These are phyloP conservation scores for Candida glaebosa DNA, from an alignment of 805 yeast species.

Conservation along the genomic window DNA sequence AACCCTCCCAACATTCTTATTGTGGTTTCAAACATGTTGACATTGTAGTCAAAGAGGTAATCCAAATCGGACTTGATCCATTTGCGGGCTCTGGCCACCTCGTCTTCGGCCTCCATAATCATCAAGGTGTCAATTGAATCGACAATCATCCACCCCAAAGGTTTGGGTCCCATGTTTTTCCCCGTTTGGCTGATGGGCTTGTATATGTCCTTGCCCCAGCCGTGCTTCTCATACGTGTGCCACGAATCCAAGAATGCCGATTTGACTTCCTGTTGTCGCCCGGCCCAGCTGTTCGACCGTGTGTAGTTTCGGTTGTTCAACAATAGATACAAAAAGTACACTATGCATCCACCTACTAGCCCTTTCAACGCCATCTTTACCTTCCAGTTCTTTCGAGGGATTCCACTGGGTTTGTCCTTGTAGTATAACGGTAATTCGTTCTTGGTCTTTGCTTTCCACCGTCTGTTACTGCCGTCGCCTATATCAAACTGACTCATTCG, in stretches of 20 bases:
- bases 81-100: conserved; percentile 56
- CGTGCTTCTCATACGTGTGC: conserved; percentile 69
- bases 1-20: conserved; percentile 92
- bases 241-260: conserved; percentile 72
- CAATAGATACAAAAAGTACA: conserved; percentile 38
- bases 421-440: conserved; percentile 28
- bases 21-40: conserved; percentile 90
- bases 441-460: conserved; percentile 6
- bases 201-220: conserved; percentile 83
- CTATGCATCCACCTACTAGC: conserved; percentile 33
- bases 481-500: neutral
- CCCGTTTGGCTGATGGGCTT: conserved; percentile 62
- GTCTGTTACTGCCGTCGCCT: neutral
- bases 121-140: conserved; percentile 81
- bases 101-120: conserved; percentile 68
- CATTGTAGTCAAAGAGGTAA: conserved; percentile 70
- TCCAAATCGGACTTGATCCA: conserved; percentile 74
- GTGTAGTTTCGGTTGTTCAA: neutral
- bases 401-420: conserved; percentile 29
- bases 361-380: conserved; percentile 41
- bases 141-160: conserved; percentile 91
- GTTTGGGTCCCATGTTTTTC: conserved; percentile 72
- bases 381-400: conserved; percentile 10
- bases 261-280: conserved; percentile 55
- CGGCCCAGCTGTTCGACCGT: conserved; percentile 35